phyloP scores from a whole-genome alignment of 176 grass and related monocot genomes.

The Pontederia paniculata region DNA sequence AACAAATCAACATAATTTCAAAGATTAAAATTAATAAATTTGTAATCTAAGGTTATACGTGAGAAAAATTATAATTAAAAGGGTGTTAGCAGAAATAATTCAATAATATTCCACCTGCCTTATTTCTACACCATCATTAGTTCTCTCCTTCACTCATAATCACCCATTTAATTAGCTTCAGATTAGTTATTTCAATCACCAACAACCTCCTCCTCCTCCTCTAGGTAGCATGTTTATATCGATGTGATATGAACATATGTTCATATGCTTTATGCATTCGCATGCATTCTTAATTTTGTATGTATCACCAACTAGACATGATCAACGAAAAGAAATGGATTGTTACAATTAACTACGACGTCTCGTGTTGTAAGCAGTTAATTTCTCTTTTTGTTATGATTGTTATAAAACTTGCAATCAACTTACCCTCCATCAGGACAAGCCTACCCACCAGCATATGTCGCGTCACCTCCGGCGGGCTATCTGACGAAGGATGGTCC shows the following conservation, averaged over 20 bases:
- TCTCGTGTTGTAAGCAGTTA: no score
- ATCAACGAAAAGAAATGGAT: no score
- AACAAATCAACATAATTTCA: no score
- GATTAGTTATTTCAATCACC: conserved; percentile 13
- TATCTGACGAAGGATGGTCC: conserved; percentile 1
- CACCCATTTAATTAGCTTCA: not conserved
- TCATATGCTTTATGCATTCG: not conserved
- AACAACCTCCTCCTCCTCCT: conserved; percentile 13
- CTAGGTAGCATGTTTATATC: not conserved
- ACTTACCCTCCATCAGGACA: conserved; percentile 6
- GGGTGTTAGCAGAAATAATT: no score
- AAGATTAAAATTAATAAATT: no score
- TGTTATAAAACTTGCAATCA: no score
- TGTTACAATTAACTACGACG: conserved; percentile 18
- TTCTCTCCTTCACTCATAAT: not conserved
- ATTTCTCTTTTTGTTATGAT: no score
- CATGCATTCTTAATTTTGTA: no score
- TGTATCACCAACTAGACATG: not conserved
- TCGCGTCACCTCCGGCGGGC: conserved; percentile 29
- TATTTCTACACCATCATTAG: not conserved
- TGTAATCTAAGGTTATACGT: no score
- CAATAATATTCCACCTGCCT: no score
- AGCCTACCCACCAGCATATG: conserved; percentile 35
- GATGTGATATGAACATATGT: not conserved
- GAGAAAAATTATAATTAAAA: no score